These are phyloP conservation scores for Jatropha curcas DNA, from an alignment of 345 rosid species.

Conservation along the genomic window DNA sequence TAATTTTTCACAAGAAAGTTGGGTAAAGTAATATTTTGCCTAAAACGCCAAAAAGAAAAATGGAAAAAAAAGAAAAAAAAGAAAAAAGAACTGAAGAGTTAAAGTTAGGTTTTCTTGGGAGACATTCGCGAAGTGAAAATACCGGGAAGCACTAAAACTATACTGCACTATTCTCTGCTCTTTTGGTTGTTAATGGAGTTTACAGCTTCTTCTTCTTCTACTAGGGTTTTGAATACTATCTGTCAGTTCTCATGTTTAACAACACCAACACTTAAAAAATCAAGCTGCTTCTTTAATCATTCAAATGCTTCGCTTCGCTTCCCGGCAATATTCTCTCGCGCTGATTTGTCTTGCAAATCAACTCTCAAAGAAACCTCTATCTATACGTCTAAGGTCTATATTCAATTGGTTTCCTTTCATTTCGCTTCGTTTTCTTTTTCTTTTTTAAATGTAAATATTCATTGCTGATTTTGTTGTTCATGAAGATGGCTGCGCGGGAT, in stretches of 20 bases:
- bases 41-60: too few relatives aligned
- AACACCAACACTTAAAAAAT: not conserved
- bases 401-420: not conserved
- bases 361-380: conserved; percentile 25
- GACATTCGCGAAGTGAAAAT: not conserved
- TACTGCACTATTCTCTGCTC: not conserved
- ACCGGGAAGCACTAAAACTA: not conserved
- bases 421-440: not conserved
- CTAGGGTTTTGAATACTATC: conserved; percentile 19
- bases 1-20: too few relatives aligned
- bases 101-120: not conserved
- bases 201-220: conserved; percentile 15
- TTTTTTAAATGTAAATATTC: not conserved
- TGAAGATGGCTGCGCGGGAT: conserved; percentile 43
- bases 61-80: too few relatives aligned
- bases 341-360: conserved; percentile 27
- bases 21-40: too few relatives aligned
- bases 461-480: conserved; percentile 32
- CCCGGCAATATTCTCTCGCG: conserved; percentile 14
- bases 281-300: not conserved
- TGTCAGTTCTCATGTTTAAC: conserved; percentile 9
- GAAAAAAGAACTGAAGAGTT: too few relatives aligned
- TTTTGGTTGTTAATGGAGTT: conserved; percentile 19
- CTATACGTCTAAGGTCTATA: conserved; percentile 15
- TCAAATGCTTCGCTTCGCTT: conserved; percentile 31